A percentile compares a stretch with the other conserved stretches of the same genome.
These are phyloP conservation scores for Candida lessepsii DNA, from an alignment of 805 yeast species.

Conservation along the genomic window DNA sequence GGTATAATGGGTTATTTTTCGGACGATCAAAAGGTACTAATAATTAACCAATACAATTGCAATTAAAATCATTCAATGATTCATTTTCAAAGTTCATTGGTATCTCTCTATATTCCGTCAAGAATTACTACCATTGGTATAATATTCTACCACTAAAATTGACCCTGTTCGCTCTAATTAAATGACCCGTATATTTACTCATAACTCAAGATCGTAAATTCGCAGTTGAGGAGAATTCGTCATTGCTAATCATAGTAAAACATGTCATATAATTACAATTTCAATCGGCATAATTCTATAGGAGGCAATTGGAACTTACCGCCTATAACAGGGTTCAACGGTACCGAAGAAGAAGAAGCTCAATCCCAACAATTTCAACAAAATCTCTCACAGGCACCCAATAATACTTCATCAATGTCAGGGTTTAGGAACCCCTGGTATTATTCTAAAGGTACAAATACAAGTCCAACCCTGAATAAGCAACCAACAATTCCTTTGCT, in stretches of 20 bases:
- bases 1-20: too few species aligned
- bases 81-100: too few species aligned
- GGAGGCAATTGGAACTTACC: slow-evolving; percentile 40
- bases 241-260: background rate
- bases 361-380: slow-evolving; percentile 7
- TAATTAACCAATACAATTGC: too few species aligned
- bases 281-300: slow-evolving; percentile 36
- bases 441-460: slow-evolving; percentile 20
- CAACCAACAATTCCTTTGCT: slow-evolving; percentile 24
- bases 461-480: slow-evolving; percentile 26
- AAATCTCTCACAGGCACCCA: too few species aligned
- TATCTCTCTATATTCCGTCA: too few species aligned
- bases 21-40: too few species aligned
- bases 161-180: background rate
- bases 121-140: too few species aligned
- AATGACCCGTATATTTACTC: too few species aligned
- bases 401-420: slow-evolving; percentile 15
- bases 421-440: slow-evolving; percentile 48
- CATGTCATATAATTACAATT: slow-evolving; percentile 35
- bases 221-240: background rate
- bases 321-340: slow-evolving; percentile 12
- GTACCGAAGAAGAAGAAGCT: background rate
- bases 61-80: too few species aligned
- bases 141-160: too few species aligned
- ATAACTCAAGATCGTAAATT: background rate